Conservation (phyloP, 345 rosid genomes). For the Lumnitzera racemosa region DNA sequence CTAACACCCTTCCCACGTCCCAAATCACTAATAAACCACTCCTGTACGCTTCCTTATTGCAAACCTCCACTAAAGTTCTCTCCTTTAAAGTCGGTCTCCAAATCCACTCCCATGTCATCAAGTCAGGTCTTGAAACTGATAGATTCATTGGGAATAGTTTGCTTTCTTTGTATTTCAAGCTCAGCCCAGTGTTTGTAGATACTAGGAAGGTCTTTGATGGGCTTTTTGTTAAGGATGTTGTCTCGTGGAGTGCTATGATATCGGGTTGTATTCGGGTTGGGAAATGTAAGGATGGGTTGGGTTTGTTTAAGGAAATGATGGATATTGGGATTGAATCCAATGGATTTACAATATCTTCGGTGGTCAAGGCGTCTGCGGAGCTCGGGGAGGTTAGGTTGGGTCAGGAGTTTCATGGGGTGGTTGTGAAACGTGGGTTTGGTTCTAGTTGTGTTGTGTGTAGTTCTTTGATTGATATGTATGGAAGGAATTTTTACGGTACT, state of each 20-base stretch:
- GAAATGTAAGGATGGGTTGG: conserved; percentile 43
- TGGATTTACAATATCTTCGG: conserved; percentile 65
- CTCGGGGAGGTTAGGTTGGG: conserved; percentile 48
- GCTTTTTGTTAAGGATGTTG: conserved; percentile 46
- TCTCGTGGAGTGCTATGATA: conserved; percentile 87
- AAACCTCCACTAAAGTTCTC: conserved; percentile 49
- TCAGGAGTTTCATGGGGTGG: conserved; percentile 60
- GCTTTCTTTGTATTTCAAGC: conserved; percentile 67
- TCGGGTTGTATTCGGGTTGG: conserved; percentile 50
- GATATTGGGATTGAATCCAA: conserved; percentile 57
- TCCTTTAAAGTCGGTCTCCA: conserved; percentile 66
- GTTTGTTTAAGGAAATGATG: conserved; percentile 62
- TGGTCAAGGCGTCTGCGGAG: conserved; percentile 71
- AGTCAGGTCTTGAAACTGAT: conserved; percentile 74
- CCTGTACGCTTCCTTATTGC: conserved; percentile 62
- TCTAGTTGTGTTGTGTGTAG: conserved; percentile 50
- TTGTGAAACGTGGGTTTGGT: conserved; percentile 46
- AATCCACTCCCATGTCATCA: conserved; percentile 59
- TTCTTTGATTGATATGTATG: conserved; percentile 68
- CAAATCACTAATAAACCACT: conserved; percentile 34
- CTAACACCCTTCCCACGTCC: conserved; percentile 29
- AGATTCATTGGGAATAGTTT: conserved; percentile 75
- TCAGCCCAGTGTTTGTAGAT: conserved; percentile 47
- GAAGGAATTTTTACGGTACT: conserved; percentile 28
- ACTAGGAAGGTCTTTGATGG: conserved; percentile 64